Conservation (phyloP, 2,329 filamentous ascomycete genomes). For the Pseudocercospora cruenta region DNA sequence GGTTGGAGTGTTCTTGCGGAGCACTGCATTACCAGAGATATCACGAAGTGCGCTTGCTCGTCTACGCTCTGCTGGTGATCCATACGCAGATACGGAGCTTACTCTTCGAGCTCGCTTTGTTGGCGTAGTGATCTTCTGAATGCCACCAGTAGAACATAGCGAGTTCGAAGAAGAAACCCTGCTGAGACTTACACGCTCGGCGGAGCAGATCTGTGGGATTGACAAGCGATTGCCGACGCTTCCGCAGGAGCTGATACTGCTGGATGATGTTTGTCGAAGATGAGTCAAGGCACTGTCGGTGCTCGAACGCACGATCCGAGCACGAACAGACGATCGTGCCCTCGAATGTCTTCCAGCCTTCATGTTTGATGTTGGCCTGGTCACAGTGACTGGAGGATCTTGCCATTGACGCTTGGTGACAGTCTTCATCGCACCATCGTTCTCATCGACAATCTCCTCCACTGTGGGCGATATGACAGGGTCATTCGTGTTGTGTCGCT, state of each 20-base stretch:
- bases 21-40: constrained; percentile 37
- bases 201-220: constrained; percentile 38
- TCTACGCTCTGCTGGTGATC: constrained; percentile 45
- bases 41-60: constrained; percentile 37
- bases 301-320: constrained; percentile 34
- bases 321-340: constrained; percentile 32
- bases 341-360: constrained; percentile 25
- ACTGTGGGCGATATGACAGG: constrained; percentile 32
- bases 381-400: constrained; percentile 38
- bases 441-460: constrained; percentile 33
- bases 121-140: constrained; percentile 42
- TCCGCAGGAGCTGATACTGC: constrained; percentile 31
- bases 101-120: constrained; percentile 25
- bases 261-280: constrained; percentile 23
- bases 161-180: constrained; percentile 40
- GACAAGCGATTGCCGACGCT: constrained; percentile 35
- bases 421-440: constrained; percentile 39
- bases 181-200: constrained; percentile 42
- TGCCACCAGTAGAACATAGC: constrained; percentile 23
- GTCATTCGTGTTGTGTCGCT: constrained; percentile 23
- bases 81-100: constrained; percentile 42
- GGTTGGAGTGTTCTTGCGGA: constrained; percentile 28
- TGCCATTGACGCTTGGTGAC: constrained; percentile 43
- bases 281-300: constrained; percentile 28
- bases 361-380: constrained; percentile 31